Base-by-base conservation (phyloP, 129 eudicot species). In the Pseudognaphalium luteoalbum region DNA sequence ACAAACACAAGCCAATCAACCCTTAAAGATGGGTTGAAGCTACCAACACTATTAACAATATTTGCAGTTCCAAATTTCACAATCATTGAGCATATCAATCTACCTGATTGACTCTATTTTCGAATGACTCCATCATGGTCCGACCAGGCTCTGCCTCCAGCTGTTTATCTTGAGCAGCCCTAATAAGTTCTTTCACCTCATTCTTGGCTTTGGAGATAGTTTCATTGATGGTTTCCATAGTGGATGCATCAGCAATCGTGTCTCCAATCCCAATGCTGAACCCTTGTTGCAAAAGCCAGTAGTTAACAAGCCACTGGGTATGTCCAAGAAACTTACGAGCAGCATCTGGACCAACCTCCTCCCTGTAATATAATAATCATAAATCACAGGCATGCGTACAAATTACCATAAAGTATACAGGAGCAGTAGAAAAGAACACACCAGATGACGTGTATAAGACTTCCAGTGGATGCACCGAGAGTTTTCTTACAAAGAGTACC, bases 291-390 rank as follows among this genome's bases (percentile, higher is more conserved):
- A 95, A 72, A 83, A 95, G 96, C 99, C 99, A 95, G 81, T 95
- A 95, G 75, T 95, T 95, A 42, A 95, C 96, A 62, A 95, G 97
- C 97, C 99, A 95, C 81, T 95, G 99, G 39, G 99, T 95, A 72
- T 95, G 99, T 54, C 99, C 97, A 82, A 95, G 82, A 79, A 95
- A 95, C 81, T 95, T 95, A n/a, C 99, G 90, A 62, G 99, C 99
- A 58, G 99, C 97, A 89, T 95, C 99, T 14, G 99, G 99, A 20
- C 99, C 99, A 68, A 95, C 99, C 79, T 95, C 99, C 76, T 95
- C 99, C 99, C 99, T 94, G 89, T 29, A 75, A 65, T 63, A 33
- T 58, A 60, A 74, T 16, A 28, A 61, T 39, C 61, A 70, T 64
- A 30, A n/a, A 68, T 47, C 66, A 16, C 32, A 68, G 19, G 10